Conservation (phyloP, 2,329 filamentous ascomycete genomes). For the Beauveria bassiana region DNA sequence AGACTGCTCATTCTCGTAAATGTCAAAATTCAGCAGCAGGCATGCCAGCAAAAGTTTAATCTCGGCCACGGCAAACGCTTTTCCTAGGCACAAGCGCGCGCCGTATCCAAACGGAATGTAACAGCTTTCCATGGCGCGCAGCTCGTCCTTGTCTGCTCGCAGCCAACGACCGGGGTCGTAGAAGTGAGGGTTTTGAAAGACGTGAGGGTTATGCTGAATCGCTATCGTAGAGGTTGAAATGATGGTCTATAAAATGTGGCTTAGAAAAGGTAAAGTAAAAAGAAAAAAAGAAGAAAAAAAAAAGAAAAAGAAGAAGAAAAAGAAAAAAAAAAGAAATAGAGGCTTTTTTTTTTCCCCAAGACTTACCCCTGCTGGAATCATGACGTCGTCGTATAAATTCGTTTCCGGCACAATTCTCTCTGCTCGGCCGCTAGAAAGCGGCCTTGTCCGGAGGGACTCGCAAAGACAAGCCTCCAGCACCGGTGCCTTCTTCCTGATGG, state of each 20-base stretch:
- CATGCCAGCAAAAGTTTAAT: background rate
- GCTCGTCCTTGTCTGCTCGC: background rate
- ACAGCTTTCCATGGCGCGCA: background rate
- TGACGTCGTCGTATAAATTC: background rate
- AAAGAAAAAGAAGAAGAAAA: no score
- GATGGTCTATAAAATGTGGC: background rate
- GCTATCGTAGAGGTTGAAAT: constrained; percentile 1
- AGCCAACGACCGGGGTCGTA: constrained; percentile 6
- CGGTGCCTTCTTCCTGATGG: constrained; percentile 1
- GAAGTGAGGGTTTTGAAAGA: constrained; percentile 1
- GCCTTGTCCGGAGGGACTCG: background rate
- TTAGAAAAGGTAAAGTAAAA: background rate
- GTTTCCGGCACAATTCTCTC: constrained; percentile 1
- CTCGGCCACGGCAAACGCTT: background rate
- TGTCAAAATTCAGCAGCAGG: background rate
- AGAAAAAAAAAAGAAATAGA: no score
- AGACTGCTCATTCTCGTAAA: constrained; percentile 3
- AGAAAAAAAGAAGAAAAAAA: no score
- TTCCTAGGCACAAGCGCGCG: background rate
- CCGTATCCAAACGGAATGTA: constrained; percentile 4
- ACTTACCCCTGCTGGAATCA: constrained; percentile 1
- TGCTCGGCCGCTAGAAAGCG: background rate
- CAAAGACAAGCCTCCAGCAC: background rate
- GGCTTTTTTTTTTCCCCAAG: no score
- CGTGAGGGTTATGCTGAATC: background rate